Percentiles rank a stretch among this genome's conserved stretches.
These are phyloP conservation scores for Mycena galopus DNA, from an alignment of 768 basidiomycete genomes.

Conservation along the genomic window DNA sequence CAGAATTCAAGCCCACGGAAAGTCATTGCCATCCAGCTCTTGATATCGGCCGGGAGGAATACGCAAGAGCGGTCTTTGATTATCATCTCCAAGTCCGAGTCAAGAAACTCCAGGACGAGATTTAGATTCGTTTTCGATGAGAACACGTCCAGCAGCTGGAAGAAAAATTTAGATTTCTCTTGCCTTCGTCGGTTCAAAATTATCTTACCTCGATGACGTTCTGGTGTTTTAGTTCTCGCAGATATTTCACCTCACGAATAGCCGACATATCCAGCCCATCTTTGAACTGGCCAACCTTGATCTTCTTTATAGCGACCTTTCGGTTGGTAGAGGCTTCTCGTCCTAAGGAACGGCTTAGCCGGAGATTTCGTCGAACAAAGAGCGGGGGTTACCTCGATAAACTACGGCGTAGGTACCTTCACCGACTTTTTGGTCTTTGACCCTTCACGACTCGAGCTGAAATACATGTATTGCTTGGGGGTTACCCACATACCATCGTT, in stretches of 20 bases:
- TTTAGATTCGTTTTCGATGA: constrained; percentile 97
- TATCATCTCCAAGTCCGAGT: constrained; percentile 96
- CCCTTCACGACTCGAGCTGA: constrained; percentile 57
- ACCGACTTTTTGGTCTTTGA: constrained; percentile 85
- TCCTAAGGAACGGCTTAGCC: constrained; percentile 59
- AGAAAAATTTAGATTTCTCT: constrained; percentile 1
- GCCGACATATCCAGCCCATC: constrained; percentile 99
- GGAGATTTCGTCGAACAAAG: constrained; percentile 47
- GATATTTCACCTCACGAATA: constrained; percentile 96
- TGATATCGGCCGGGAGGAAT: constrained; percentile 95
- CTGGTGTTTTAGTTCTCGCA: constrained; percentile 93
- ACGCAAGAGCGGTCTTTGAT: constrained; percentile 95
- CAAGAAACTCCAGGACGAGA: constrained; percentile 95
- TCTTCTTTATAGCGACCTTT: constrained; percentile 98
- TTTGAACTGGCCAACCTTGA: constrained; percentile 96
- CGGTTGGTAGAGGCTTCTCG: constrained; percentile 79
- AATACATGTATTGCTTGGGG: constrained; percentile 15
- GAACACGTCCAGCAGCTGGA: constrained; percentile 94
- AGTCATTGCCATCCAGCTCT: constrained; percentile 99
- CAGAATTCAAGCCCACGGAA: constrained; percentile 98
- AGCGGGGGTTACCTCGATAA: constrained; percentile 76
- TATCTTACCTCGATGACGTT: constrained; percentile 90
- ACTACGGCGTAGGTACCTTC: constrained; percentile 98
- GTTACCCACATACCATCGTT: constrained; percentile 64
- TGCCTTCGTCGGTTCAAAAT: not conserved